phyloP scores from a whole-genome alignment of 2,329 filamentous ascomycete genomes.

The Meredithiella fracta region DNA sequence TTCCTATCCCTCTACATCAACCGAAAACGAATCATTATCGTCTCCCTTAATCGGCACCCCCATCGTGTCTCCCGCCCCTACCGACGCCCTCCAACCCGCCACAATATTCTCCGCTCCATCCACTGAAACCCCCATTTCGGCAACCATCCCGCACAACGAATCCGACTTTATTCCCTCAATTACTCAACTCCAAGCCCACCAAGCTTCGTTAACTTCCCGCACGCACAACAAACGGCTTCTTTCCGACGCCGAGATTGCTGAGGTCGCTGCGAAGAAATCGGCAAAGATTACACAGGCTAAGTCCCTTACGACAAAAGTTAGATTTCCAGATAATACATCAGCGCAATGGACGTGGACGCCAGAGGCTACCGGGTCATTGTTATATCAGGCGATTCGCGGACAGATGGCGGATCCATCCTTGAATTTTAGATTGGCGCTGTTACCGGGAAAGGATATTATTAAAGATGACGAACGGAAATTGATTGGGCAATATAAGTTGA shows the following conservation, averaged over 20 bases:
- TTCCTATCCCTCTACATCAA: background rate
- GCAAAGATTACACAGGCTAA: conserved; percentile 49
- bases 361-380: conserved; percentile 47
- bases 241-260: conserved; percentile 67
- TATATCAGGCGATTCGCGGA: conserved; percentile 59
- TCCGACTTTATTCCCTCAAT: conserved; percentile 62
- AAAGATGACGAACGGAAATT: conserved; percentile 35
- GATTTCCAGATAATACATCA: conserved; percentile 74
- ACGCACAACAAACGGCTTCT: conserved; percentile 60
- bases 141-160: conserved; percentile 47
- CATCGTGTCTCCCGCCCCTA: background rate
- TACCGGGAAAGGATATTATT: conserved; percentile 35
- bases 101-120: conserved; percentile 65
- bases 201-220: conserved; percentile 44
- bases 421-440: conserved; percentile 55
- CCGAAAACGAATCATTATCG: background rate
- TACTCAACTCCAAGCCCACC: conserved; percentile 59
- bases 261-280: conserved; percentile 47
- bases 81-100: conserved; percentile 34
- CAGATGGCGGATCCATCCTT: conserved; percentile 50
- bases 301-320: conserved; percentile 58
- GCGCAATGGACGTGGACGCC: conserved; percentile 56
- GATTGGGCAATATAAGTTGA: conserved; percentile 58
- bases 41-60: conserved; percentile 4
- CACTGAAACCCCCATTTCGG: conserved; percentile 58